A percentile compares a stretch with the other conserved stretches of the same genome.
These are phyloP conservation scores for Alternaria ventricosa DNA, from an alignment of 2,329 filamentous ascomycete species.

Conservation along the genomic window DNA sequence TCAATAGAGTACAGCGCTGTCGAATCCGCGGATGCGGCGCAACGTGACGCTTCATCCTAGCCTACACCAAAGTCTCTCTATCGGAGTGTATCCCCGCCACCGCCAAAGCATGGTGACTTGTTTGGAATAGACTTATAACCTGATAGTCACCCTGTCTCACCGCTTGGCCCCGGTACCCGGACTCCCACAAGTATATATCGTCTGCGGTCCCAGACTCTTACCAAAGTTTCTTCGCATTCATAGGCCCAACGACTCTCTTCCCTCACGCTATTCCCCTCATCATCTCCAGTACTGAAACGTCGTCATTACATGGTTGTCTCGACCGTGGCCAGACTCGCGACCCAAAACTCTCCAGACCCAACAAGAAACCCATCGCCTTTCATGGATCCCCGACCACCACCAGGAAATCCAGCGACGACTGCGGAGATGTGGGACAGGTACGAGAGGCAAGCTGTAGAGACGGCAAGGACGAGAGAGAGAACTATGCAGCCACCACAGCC, in stretches of 20 bases:
- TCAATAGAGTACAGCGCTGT: slow-evolving; percentile 33
- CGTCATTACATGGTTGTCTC: slow-evolving; percentile 18
- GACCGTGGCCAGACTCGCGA: slow-evolving; percentile 24
- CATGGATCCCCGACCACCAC: slow-evolving; percentile 36
- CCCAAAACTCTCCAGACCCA: slow-evolving; percentile 30
- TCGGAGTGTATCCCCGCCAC: slow-evolving; percentile 25
- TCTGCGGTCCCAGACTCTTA: slow-evolving; percentile 34
- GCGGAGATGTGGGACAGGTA: slow-evolving; percentile 46
- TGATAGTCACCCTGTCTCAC: slow-evolving; percentile 46
- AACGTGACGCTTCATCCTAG: slow-evolving; percentile 39
- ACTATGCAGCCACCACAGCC: slow-evolving; percentile 19
- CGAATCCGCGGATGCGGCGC: slow-evolving; percentile 38
- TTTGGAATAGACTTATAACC: slow-evolving; percentile 22
- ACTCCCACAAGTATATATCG: slow-evolving; percentile 44
- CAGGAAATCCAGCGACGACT: slow-evolving; percentile 35
- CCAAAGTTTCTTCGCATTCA: slow-evolving; percentile 32
- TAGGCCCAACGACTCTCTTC: slow-evolving; percentile 19
- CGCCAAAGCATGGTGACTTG: slow-evolving; percentile 20
- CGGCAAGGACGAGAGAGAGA: slow-evolving; percentile 37
- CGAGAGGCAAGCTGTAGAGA: slow-evolving; percentile 41
- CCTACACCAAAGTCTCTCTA: slow-evolving; percentile 25
- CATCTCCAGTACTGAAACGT: slow-evolving; percentile 10
- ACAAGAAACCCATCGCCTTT: slow-evolving; percentile 35
- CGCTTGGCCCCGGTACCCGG: slow-evolving; percentile 35
- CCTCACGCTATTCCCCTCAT: slow-evolving; percentile 21